A percentile compares a stretch with the other conserved stretches of the same genome.
phyloP scores from a whole-genome alignment of 2,329 filamentous ascomycete species.

The Cordyceps tenuipes region DNA sequence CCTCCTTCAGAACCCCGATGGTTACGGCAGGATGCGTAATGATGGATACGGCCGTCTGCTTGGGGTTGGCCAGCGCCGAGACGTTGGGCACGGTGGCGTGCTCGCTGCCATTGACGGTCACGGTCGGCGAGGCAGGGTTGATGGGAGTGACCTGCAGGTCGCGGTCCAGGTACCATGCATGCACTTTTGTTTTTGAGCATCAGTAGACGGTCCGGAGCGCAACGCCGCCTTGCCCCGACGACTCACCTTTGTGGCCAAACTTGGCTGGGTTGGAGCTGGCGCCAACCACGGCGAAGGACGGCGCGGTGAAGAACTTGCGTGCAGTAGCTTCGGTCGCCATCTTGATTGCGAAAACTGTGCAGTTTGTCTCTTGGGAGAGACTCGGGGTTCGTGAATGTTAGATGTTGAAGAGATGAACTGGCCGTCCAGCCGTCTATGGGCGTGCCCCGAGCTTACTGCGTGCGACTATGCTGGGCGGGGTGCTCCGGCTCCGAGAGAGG shows the following conservation, averaged over 20 bases:
- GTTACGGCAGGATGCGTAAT: constrained; percentile 82
- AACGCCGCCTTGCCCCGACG: background rate
- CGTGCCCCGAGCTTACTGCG: background rate
- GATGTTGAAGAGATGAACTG: background rate
- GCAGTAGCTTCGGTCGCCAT: constrained; percentile 65
- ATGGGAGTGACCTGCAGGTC: constrained; percentile 71
- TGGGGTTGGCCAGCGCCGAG: constrained; percentile 54
- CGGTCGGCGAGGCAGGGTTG: constrained; percentile 62
- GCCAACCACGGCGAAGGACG: constrained; percentile 79
- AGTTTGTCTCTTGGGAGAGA: background rate
- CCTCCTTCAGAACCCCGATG: constrained; percentile 64
- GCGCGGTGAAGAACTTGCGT: constrained; percentile 70
- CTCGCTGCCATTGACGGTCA: constrained; percentile 50
- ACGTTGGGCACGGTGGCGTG: constrained; percentile 61
- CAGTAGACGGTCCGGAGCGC: background rate
- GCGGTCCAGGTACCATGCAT: constrained; percentile 79
- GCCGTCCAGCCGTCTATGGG: background rate
- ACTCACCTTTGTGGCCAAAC: constrained; percentile 77
- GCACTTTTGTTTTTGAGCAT: constrained; percentile 46
- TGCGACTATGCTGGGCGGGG: constrained; percentile 3
- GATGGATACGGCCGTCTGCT: constrained; percentile 68
- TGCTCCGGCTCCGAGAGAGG: background rate
- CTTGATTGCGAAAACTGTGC: background rate
- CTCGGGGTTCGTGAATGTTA: background rate
- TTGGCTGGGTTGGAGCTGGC: constrained; percentile 78